Evolutionary conservation across 2,329 filamentous ascomycete species (phyloP).

Genomic region (Claviceps africana): DNA sequence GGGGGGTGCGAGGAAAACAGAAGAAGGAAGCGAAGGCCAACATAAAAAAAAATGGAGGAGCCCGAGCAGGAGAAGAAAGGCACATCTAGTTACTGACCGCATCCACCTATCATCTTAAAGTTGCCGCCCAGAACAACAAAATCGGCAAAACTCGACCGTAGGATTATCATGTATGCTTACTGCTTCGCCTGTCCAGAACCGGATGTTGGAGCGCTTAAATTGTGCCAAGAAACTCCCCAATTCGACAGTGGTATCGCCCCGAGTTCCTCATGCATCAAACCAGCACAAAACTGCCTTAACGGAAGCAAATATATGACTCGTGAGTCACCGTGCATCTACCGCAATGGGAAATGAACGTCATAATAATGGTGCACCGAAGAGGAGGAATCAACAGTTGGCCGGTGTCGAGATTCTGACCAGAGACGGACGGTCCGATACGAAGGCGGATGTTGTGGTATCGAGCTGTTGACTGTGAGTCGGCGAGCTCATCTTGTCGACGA

Average conservation of each 20-base stretch:
- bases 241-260: not conserved
- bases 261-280: not conserved
- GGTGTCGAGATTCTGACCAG: slow-evolving; percentile 1
- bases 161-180: not conserved
- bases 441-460: not conserved
- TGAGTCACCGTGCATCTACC: not conserved
- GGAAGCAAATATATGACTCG: not conserved
- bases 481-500: not conserved
- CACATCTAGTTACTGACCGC: not conserved
- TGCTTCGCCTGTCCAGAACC: not conserved
- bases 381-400: not conserved
- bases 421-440: slow-evolving; percentile 3
- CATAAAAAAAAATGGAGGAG: not conserved
- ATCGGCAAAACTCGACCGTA: not conserved
- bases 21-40: too few relatives aligned
- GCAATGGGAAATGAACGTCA: not conserved
- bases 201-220: not conserved
- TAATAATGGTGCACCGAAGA: not conserved
- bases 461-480: not conserved
- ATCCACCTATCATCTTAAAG: not conserved
- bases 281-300: not conserved
- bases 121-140: not conserved
- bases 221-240: not conserved
- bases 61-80: not conserved
- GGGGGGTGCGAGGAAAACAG: too few relatives aligned